Evolutionary conservation across 1,284 basidiomycete species (phyloP).

Genomic region (Rhodotorula glutinis): DNA sequence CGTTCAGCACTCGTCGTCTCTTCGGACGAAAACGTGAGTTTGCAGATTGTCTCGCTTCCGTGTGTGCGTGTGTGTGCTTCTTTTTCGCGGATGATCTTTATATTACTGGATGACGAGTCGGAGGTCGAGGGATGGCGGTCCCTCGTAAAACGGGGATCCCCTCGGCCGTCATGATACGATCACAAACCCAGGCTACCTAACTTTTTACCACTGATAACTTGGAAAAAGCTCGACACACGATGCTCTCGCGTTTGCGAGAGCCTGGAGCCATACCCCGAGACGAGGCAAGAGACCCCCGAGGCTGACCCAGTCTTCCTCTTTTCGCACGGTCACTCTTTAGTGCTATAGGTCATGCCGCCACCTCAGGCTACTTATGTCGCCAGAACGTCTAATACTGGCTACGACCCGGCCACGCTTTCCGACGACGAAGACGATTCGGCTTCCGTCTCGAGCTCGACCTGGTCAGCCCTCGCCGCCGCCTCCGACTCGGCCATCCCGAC

Average conservation of each 20-base stretch:
- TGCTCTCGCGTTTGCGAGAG: too few relatives aligned
- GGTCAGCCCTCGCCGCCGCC: constrained; percentile 8
- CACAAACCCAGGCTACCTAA: constrained; percentile 34
- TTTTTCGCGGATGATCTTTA: constrained; percentile 13
- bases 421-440: constrained; percentile 33
- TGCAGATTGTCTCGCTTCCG: too few relatives aligned
- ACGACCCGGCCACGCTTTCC: constrained; percentile 31
- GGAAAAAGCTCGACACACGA: not conserved
- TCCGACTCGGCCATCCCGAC: constrained; percentile 19
- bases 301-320: not conserved
- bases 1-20: not conserved
- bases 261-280: too few relatives aligned
- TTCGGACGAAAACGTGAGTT: not conserved
- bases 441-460: constrained; percentile 19
- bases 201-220: not conserved
- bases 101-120: constrained; percentile 36
- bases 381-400: constrained; percentile 13
- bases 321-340: too few relatives aligned
- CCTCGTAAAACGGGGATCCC: constrained; percentile 12
- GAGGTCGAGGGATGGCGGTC: constrained; percentile 30
- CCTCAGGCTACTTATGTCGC: constrained; percentile 25
- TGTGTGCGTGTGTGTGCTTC: too few relatives aligned
- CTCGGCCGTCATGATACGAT: constrained; percentile 14
- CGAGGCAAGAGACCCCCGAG: not conserved
- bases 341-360: constrained; percentile 17